Evolutionary conservation across 225 moss, liverwort and hornwort genomes (phyloP).

Genomic region (Straminergon stramineum): DNA sequence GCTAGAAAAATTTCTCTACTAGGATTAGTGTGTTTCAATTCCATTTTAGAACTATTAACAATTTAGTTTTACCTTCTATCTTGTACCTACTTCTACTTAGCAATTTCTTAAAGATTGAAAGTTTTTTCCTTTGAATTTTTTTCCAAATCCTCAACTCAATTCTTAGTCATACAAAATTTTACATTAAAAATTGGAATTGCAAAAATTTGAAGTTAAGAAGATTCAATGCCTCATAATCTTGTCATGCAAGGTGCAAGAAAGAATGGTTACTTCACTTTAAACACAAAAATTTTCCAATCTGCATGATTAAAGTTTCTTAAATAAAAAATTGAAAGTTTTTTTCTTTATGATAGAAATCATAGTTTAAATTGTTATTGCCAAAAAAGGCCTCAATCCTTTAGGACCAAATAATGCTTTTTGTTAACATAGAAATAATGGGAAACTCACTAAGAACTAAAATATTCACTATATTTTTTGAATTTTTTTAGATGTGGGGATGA

Average conservation of each 20-base stretch:
- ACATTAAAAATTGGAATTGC: too few relatives aligned
- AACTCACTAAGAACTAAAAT: too few relatives aligned
- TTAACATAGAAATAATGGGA: too few relatives aligned
- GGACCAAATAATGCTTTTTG: too few relatives aligned
- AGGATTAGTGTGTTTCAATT: neutral
- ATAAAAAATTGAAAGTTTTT: too few relatives aligned
- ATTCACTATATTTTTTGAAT: too few relatives aligned
- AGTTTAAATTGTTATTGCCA: neutral
- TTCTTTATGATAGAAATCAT: too few relatives aligned
- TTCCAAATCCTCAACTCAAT: accelerated
- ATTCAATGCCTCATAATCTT: neutral
- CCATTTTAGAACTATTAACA: too few relatives aligned
- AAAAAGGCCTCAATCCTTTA: neutral
- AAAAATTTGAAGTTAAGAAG: neutral
- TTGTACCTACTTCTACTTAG: neutral
- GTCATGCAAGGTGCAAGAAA: neutral
- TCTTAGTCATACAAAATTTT: neutral
- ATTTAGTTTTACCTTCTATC: neutral
- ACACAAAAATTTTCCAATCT: neutral
- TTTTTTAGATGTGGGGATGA: too few relatives aligned
- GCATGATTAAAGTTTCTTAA: too few relatives aligned
- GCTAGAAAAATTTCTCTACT: neutral
- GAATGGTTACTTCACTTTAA: neutral
- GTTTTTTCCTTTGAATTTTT: too few relatives aligned
- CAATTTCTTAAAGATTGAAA: neutral